Evolutionary conservation across 2,329 filamentous ascomycete species (phyloP), one percentile per base, ranked within the genome.

Genomic region (Claviceps pazoutovae): DNA sequence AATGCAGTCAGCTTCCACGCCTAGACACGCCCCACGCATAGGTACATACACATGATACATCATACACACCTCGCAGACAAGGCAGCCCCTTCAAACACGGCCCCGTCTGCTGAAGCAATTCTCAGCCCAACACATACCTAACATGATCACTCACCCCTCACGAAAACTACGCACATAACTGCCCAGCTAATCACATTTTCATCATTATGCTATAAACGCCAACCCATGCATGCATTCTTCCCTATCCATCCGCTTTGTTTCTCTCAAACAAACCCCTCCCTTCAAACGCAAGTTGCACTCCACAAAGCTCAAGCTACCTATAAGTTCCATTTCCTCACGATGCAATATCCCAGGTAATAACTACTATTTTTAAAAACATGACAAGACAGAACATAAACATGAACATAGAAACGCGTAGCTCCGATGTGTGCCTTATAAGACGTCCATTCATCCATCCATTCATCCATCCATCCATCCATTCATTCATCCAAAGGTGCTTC

Each of bases 161-260:
- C 8, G 47, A 26, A 45, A 16, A 45, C 4, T 4, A 1, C 38
- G 19, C 17, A 41, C n/a, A n/a, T 1, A 41, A 8, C 3, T 41
- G 17, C 38, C 16, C 17, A n/a, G 16, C 16, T 8, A 16, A n/a
- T 41, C 16, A 4, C 16, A n/a, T 19, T 9, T 9, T n/a, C 9
- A 19, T 49, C n/a, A 52, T 48, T 46, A 50, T 50, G 48, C 48
- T 50, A 38, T 44, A 48, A 47, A 53, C 51, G 51, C 51, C 51
- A 19, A 43, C 19, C 44, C 44, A 53, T 48, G 48, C 51, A 41
- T 42, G 9, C 17, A 26, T n/a, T 23, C 8, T 36, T 47, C 36
- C 43, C 34, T 41, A 6, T 30, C n/a, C 30, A 34, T 36, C n/a
- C n/a, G n/a, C 23, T 37, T 23, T 26, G 8, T 14, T 2, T 39